Evolutionary conservation across 2,329 filamentous ascomycete genomes (phyloP), one percentile per base, ranked within the genome.

Genomic region (Hypoxylon sp.): DNA sequence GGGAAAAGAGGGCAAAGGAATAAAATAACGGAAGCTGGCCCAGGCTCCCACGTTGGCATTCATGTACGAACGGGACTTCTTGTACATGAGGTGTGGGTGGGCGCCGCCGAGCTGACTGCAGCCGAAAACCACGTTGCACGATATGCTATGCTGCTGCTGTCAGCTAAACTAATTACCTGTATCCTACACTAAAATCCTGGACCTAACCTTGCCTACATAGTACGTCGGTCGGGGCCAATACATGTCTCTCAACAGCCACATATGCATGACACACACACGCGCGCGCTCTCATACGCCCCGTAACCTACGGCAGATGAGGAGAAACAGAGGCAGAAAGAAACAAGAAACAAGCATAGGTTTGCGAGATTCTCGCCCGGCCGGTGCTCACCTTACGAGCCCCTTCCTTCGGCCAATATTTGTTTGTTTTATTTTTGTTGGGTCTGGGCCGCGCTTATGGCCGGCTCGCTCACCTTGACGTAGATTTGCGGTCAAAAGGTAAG

Each of bases 121-220:
- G 43, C 47, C 44, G 59, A 64, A 64, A 64, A 57, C 59, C 65
- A 68, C 65, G 65, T 68, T 68, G 65, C 56, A 68, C 65, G 59
- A 56, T 41, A n/a, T n/a, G n/a, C n/a, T 49, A 17, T 22, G 24
- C 41, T 34, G 24, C 41, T 34, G 48, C 59, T 56, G 62, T 65
- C 65, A 68, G 65, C 65, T 59, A 64, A 11, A 2, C n/a, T 19
- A 5, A 2, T 50, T 34, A 15, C 32, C 24, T 26, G 7, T 26
- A 26, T 26, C 24, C 24, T 26, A 26, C 24, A n/a, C 15, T 15
- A 37, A 37, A 5, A 37, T 1, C 32, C 32, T 37, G 15, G 4
- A 15, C 13, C 30, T 34, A n/a, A n/a, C n/a, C n/a, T n/a, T n/a
- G n/a, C n/a, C n/a, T n/a, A n/a, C n/a, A n/a, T n/a, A n/a, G n/a